A percentile compares a stretch with the other conserved stretches of the same genome.
Evolutionary conservation across 805 yeast species (phyloP).

Genomic region (Saturnispora quitensis): DNA sequence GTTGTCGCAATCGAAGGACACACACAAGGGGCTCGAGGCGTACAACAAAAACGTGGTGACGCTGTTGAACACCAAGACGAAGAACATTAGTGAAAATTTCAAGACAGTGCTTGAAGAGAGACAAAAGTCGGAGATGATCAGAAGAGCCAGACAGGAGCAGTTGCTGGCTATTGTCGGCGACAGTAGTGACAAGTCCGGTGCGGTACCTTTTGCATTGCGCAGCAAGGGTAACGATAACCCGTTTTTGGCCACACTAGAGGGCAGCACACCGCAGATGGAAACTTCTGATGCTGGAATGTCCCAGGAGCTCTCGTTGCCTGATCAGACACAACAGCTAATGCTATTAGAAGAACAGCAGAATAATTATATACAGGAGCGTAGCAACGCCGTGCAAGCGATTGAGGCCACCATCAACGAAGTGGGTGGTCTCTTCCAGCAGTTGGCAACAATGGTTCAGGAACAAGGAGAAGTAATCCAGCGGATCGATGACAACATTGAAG

Average conservation of each 20-base stretch:
- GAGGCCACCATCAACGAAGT: conserved; percentile 97
- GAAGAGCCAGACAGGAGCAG: conserved; percentile 76
- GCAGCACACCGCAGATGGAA: conserved; percentile 27
- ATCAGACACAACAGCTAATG: conserved; percentile 74
- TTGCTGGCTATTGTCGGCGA: conserved; percentile 41
- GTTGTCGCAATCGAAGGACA: conserved; percentile 31
- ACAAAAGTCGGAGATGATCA: conserved; percentile 72
- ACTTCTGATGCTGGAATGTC: conserved; percentile 42
- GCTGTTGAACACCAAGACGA: conserved; percentile 78
- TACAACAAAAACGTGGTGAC: conserved; percentile 84
- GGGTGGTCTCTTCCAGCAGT: conserved; percentile 86
- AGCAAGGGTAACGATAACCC: conserved; percentile 28
- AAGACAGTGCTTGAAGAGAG: conserved; percentile 82
- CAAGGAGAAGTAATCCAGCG: conserved; percentile 95
- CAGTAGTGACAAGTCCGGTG: neutral
- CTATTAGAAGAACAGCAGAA: conserved; percentile 77
- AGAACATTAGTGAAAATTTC: conserved; percentile 87
- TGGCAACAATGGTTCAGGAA: conserved; percentile 95
- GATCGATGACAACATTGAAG: conserved; percentile 92
- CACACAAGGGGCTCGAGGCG: conserved; percentile 47
- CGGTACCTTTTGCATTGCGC: conserved; percentile 24
- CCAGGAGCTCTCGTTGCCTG: conserved; percentile 42
- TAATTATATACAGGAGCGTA: conserved; percentile 72
- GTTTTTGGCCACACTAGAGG: conserved; percentile 22
- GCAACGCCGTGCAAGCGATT: conserved; percentile 88